phyloP scores from a whole-genome alignment of 192 early-diverging fungal genomes.

The Linnemannia exigua region DNA sequence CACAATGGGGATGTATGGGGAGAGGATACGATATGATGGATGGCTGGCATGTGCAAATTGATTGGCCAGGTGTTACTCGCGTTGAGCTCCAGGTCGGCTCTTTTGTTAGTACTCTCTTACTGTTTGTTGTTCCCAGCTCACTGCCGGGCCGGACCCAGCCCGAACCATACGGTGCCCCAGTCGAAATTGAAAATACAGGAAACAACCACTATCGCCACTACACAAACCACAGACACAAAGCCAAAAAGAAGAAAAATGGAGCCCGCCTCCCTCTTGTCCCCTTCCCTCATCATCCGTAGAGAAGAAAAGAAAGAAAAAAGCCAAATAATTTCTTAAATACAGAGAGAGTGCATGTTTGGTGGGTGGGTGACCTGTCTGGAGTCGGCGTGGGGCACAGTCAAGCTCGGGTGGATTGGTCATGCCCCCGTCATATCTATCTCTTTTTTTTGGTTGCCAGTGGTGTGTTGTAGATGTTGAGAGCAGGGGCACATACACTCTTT shows the following conservation, averaged over 20 bases:
- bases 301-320: slow-evolving; percentile 7
- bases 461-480: neutral
- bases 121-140: neutral
- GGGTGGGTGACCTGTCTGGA: slow-evolving; percentile 4
- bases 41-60: slow-evolving; percentile 9
- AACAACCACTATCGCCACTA: neutral
- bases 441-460: neutral
- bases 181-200: neutral
- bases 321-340: slow-evolving; percentile 14
- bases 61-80: neutral
- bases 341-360: neutral
- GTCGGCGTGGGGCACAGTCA: slow-evolving; percentile 12
- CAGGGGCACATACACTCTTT: neutral
- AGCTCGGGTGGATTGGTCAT: neutral
- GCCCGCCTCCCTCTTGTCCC: slow-evolving; percentile 11
- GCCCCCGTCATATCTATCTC: neutral
- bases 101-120: neutral
- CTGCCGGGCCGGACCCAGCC: slow-evolving; percentile 1
- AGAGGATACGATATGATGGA: neutral
- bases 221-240: slow-evolving; percentile 5
- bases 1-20: no score
- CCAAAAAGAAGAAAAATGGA: slow-evolving; percentile 15
- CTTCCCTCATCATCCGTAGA: neutral
- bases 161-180: slow-evolving; percentile 14
- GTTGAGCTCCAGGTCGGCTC: slow-evolving; percentile 7